A percentile compares a stretch with the other conserved stretches of the same genome.
These are phyloP conservation scores for Primulina eburnea DNA, from an alignment of 257 asterid genomes.

Conservation along the genomic window DNA sequence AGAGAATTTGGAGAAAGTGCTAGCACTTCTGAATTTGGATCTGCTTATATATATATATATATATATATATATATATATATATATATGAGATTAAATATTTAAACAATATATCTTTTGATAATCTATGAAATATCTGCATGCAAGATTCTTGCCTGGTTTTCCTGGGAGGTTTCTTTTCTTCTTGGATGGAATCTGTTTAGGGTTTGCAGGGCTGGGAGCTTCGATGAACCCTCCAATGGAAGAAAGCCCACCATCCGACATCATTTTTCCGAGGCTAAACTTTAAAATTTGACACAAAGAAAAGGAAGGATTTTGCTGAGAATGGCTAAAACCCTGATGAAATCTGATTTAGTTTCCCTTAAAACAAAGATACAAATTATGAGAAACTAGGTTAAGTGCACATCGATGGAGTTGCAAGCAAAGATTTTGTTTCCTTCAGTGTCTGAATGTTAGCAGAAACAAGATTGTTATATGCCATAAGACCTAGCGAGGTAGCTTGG, in stretches of 20 bases:
- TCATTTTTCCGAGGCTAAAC: conserved; percentile 34
- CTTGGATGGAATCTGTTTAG: conserved; percentile 53
- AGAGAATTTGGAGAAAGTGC: conserved; percentile 81
- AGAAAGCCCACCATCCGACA: conserved; percentile 64
- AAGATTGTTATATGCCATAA: background rate
- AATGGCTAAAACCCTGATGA: conserved; percentile 34
- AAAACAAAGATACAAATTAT: conserved; percentile 28
- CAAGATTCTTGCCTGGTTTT: conserved; percentile 52
- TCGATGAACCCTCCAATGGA: conserved; percentile 59
- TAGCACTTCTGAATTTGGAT: conserved; percentile 94
- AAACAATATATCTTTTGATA: too few species aligned
- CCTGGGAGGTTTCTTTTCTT: conserved; percentile 87
- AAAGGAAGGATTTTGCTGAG: conserved; percentile 38
- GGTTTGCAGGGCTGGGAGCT: conserved; percentile 54
- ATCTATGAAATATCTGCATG: background rate
- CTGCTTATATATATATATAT: conserved; percentile 29
- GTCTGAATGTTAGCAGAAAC: background rate
- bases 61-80: too few species aligned
- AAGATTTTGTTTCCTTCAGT: background rate
- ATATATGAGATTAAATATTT: background rate
- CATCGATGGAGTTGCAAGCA: background rate
- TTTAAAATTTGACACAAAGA: background rate
- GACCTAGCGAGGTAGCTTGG: background rate
- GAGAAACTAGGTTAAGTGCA: background rate
- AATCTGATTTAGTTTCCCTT: conserved; percentile 20